Base-by-base conservation (phyloP, 2,329 filamentous ascomycete genomes). In the Cylindrodendrum hubeiense region DNA sequence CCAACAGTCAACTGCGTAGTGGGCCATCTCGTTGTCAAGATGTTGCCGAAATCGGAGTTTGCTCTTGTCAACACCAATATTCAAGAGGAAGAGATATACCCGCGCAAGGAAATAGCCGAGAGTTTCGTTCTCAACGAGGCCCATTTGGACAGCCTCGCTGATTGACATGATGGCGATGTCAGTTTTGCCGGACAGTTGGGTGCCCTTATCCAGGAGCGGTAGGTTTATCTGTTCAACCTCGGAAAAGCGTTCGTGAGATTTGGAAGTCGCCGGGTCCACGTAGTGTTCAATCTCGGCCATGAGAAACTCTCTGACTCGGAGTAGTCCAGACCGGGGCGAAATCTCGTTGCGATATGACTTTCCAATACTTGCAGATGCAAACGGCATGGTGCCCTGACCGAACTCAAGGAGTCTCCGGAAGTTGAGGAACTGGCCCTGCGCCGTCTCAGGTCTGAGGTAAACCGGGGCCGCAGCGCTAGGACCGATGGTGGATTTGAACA, bases 271-370 rank as follows among this genome's bases (percentile, higher is more conserved):
- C 12, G 96, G 96, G 76, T 99, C 96, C 71, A 99, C 96, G 78
- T 93, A 99, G 81, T 98, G 96, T 84, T 99, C 96, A 73, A 99
- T 97, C 83, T 99, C 96, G 24, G 95, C 96, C 96, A 99, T 98
- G 74, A 98, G 83, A 83, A 99, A 98, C 80, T 99, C 96, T 74
- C 96, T 93, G 43, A 99, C 96, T 73, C 96, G 92, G 62, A 99
- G 84, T 43, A 99, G 90, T 81, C 96, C 96, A 69, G 93, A 89
- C 60, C 96, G 90, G 9, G 96, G 96, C 0, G 96, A 98, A 74
- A 99, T 98, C 79, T 99, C 96, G 79, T 99, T 99, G 75, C 96
- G 90, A 88, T 97, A 98, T 2, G 95, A 98, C 83, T 97, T 97
- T 81, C 96, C 96, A 78, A 99, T 97, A 39, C 93, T 97, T 47